Evolutionary conservation across 2,329 filamentous ascomycete genomes (phyloP).

Genomic region (Xylaria digitata): DNA sequence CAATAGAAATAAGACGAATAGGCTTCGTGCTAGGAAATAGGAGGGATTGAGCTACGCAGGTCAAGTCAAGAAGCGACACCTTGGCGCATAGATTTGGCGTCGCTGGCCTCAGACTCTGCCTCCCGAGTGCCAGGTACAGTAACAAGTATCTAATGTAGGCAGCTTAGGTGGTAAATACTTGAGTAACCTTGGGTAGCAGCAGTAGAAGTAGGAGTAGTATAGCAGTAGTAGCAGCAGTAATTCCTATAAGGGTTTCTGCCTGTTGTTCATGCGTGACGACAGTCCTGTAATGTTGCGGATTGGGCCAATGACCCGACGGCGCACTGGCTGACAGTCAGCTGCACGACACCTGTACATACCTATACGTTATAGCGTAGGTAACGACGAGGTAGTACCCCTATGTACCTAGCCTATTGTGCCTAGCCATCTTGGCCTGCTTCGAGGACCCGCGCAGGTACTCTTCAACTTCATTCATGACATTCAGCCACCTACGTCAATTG

Average conservation of each 20-base stretch:
- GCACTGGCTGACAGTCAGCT: constrained; percentile 4
- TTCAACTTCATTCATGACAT: too few relatives aligned
- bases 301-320: constrained; percentile 26
- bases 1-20: constrained; percentile 11
- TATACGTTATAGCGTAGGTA: background rate
- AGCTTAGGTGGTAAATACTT: background rate
- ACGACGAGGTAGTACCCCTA: too few relatives aligned
- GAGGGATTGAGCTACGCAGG: constrained; percentile 19
- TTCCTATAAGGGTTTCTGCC: constrained; percentile 25
- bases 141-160: background rate
- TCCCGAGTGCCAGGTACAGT: background rate
- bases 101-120: constrained; percentile 11
- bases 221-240: background rate
- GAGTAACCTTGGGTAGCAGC: background rate
- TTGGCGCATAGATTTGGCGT: constrained; percentile 31
- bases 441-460: too few relatives aligned
- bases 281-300: constrained; percentile 21
- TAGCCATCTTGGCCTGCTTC: too few relatives aligned
- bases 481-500: background rate
- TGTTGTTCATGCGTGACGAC: constrained; percentile 26
- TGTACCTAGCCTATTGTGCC: too few relatives aligned
- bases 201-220: background rate
- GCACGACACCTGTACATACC: constrained; percentile 20
- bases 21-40: background rate
- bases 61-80: constrained; percentile 32